These are phyloP conservation scores for Starmera quercuum DNA, from an alignment of 805 yeast species.

Conservation along the genomic window DNA sequence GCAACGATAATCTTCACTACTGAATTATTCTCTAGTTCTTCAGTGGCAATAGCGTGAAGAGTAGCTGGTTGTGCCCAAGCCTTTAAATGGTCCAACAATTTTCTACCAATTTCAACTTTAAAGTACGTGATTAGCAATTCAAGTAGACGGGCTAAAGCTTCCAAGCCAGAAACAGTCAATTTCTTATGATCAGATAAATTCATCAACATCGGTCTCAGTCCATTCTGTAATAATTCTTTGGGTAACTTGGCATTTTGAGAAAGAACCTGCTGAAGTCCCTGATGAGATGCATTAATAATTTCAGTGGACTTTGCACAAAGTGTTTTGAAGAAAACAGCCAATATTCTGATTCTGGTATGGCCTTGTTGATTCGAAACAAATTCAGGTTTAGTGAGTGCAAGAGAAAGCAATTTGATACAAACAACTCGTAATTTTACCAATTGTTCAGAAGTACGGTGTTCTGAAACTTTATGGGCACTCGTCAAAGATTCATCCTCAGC, in stretches of 20 bases:
- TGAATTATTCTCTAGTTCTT: constrained; percentile 71
- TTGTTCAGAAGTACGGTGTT: constrained; percentile 83
- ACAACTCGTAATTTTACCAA: constrained; percentile 82
- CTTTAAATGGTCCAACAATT: constrained; percentile 83
- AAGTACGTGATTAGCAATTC: constrained; percentile 87
- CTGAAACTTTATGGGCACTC: constrained; percentile 77
- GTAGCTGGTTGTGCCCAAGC: constrained; percentile 91
- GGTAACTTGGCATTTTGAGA: constrained; percentile 86
- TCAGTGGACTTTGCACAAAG: constrained; percentile 77
- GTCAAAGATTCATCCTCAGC: constrained; percentile 96
- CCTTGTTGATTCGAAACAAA: constrained; percentile 69
- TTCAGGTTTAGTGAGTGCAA: constrained; percentile 80
- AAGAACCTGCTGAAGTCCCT: constrained; percentile 75
- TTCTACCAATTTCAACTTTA: constrained; percentile 94
- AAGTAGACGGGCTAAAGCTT: constrained; percentile 80
- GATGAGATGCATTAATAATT: constrained; percentile 89
- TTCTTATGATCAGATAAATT: constrained; percentile 90
- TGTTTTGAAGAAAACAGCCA: constrained; percentile 93
- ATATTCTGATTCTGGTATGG: constrained; percentile 72
- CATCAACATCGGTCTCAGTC: constrained; percentile 91
- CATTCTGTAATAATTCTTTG: constrained; percentile 89
- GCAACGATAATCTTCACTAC: constrained; percentile 86
- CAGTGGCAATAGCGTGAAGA: constrained; percentile 67
- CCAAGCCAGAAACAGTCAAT: constrained; percentile 80
- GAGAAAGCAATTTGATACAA: constrained; percentile 74